Base-by-base conservation (phyloP, 2,329 filamentous ascomycete genomes). In the Aspergillus jensenii region DNA sequence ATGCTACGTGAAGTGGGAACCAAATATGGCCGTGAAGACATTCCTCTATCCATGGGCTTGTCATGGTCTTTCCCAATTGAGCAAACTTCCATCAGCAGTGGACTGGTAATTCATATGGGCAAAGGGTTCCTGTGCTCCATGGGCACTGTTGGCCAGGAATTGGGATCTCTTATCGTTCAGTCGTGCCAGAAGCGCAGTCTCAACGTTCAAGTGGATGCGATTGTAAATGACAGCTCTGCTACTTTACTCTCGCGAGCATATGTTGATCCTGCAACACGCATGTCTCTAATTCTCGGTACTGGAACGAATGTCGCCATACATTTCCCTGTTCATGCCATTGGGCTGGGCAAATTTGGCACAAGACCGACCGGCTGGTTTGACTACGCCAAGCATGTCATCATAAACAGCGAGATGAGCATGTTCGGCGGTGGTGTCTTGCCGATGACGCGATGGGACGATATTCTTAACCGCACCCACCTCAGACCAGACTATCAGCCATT, bases 31-130 rank as follows among this genome's bases (percentile, higher is more conserved):
- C 69, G 73, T 6, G 71, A 68, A 45, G 61, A 65, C 14, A 69
- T 70, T 3, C 76, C 75, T 11, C 71, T 87, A 55, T 76, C 80
- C 5, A 84, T 87, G 78, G 86, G 86, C 3, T 65, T 88, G 61
- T 83, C 86, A 3, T 88, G 86, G 86, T 87, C 85, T 3, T 88
- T 88, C 69, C 86, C 86, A 0, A 80, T 88, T 55, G 82, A 87
- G 71, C 84, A 87, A 73, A 88, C 84, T 5, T 87, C 84, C 12
- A 78, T 80, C 55, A 78, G 81, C 53, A 82, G 78, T 47, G 86
- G 84, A 6, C 80, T 79, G 45, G 73, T 88, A 19, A 77, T 86
- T 52, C 78, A 79, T 15, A 88, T 88, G 86, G 86, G 86, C 59
- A 88, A 88, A 69, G 85, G 85, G 0, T 88, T 88, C 67, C 75